Evolutionary conservation across 768 basidiomycete species (phyloP), one percentile per base, ranked within the genome.

Genomic region (Exsudoporus frostii): DNA sequence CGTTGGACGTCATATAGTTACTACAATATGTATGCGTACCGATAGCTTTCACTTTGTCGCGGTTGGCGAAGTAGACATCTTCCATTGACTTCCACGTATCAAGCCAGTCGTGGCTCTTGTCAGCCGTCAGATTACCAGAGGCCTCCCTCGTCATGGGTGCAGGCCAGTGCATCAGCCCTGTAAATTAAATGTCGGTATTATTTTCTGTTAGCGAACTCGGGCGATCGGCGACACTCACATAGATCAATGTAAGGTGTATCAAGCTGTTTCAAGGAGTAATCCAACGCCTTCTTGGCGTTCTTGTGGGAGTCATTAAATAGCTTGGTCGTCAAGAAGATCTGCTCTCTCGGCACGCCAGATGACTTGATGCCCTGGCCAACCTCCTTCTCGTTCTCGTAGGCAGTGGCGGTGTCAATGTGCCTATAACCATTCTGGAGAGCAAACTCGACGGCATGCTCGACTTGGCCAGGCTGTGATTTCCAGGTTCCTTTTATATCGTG

Each of bases 191-290:
- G 22, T 92, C 89, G 39, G 91, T 74, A 66, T 92, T 22, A 27
- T 41, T 38, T 45, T 46, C 20, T n/a, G 7, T 38, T 20, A n/a
- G 42, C 34, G 25, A 22, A 30, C n/a, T 29, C 13, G 7, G 14
- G 9, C 15, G n/a, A 30, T 30, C 19, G n/a, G 29, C n/a, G 29
- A 25, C 25, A 74, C 74, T 63, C 62, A 82, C 85, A 91, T 20
- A 92, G 82, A 64, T 93, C 91, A 48, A 93, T 74, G 68, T 93
- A 92, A 45, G n/a, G n/a, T n/a, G n/a, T n/a, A n/a, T n/a, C n/a
- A n/a, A 93, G 82, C 45, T 76, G 73, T 59, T 76, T 71, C 45
- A 93, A 77, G n/a, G 87, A 86, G 39, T 69, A 69, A 49, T 85
- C 76, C 29, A 93, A 74, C 17, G 84, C 82, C 46, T 78, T 77